Evolutionary conservation across 2,329 filamentous ascomycete genomes (phyloP).

Genomic region (Metarhizium album): DNA sequence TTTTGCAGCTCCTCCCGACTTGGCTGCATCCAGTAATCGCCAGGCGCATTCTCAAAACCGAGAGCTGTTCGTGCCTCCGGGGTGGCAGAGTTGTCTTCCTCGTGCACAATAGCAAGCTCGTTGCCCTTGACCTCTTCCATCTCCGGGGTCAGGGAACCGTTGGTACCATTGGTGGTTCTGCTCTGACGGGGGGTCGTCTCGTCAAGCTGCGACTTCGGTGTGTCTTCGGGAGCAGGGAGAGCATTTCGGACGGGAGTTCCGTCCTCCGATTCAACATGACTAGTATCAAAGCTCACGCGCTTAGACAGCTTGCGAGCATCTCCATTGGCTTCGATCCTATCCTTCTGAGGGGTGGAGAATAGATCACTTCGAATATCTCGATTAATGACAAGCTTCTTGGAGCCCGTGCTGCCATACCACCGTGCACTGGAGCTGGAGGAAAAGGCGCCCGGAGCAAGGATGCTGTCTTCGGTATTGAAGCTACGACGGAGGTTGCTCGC

Average conservation of each 20-base stretch:
- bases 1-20: constrained; percentile 61
- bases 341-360: constrained; percentile 50
- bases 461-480: constrained; percentile 74
- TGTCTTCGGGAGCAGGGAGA: constrained; percentile 24
- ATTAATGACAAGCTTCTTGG: constrained; percentile 92
- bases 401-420: constrained; percentile 54
- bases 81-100: constrained; percentile 41
- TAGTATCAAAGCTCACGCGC: constrained; percentile 83
- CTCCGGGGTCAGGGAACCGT: constrained; percentile 39
- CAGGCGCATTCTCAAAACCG: constrained; percentile 42
- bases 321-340: constrained; percentile 30
- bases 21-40: constrained; percentile 81
- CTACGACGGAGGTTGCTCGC: constrained; percentile 75
- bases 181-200: constrained; percentile 37
- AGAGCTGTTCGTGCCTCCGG: constrained; percentile 15
- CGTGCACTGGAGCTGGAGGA: constrained; percentile 55
- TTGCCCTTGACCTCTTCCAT: constrained; percentile 64
- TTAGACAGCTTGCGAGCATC: constrained; percentile 55
- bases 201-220: constrained; percentile 19
- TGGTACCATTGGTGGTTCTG: constrained; percentile 32
- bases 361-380: constrained; percentile 68
- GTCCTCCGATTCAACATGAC: constrained; percentile 30
- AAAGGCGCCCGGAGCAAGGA: constrained; percentile 77
- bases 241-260: constrained; percentile 22
- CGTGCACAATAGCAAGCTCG: constrained; percentile 68